These are phyloP conservation scores for Vachellia pachyceras DNA, from an alignment of 306 rosid genomes.

Conservation along the genomic window DNA sequence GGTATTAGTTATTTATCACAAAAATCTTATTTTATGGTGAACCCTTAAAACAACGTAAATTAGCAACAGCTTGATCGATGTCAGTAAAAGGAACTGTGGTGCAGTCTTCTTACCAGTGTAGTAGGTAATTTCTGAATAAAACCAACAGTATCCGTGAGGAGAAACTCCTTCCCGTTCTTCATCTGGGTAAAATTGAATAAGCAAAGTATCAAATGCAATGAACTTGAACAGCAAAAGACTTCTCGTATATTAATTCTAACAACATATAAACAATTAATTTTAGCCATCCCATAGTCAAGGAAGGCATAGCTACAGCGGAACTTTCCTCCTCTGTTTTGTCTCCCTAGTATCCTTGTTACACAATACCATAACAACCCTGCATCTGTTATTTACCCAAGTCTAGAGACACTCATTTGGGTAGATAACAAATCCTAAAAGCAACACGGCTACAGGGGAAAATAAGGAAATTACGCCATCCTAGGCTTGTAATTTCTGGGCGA, in stretches of 20 bases:
- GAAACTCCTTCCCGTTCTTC: conserved; percentile 95
- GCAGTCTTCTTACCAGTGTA: conserved; percentile 67
- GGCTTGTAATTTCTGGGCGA: not conserved
- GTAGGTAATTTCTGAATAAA: conserved; percentile 98
- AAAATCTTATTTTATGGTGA: conserved; percentile 28
- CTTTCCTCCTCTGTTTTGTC: not conserved
- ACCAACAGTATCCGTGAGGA: conserved; percentile 94
- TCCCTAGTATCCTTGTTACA: not conserved
- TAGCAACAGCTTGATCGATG: conserved; percentile 7
- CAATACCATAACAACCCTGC: not conserved
- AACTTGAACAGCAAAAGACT: conserved; percentile 26
- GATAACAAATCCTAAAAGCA: not conserved
- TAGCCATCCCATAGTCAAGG: conserved; percentile 25
- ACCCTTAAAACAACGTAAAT: conserved; percentile 12
- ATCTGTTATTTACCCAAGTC: not conserved
- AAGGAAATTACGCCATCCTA: not conserved
- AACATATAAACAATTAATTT: not conserved
- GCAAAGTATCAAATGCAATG: conserved; percentile 31
- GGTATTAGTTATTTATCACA: not conserved
- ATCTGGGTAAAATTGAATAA: conserved; percentile 56
- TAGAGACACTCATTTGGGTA: not conserved
- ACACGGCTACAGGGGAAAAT: not conserved
- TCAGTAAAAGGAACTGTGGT: conserved; percentile 31
- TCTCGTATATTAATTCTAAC: not conserved
- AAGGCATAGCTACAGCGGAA: conserved; percentile 2